Conservation (phyloP, 2,329 filamentous ascomycete species). For the Neofusicoccum cordaticola region DNA sequence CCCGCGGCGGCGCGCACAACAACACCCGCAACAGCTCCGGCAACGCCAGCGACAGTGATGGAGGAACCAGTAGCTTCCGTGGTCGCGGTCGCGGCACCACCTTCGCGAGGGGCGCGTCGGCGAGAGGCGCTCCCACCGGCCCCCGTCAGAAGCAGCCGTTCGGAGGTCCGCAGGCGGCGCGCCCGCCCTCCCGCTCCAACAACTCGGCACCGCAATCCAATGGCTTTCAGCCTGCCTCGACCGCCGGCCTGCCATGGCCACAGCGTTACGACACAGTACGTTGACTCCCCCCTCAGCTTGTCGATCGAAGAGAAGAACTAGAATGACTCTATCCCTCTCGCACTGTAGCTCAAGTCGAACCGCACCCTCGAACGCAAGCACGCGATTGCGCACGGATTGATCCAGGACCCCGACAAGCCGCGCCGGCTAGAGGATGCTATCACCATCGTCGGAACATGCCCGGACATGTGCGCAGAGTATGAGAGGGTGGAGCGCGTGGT, state of each 20-base stretch:
- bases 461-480: slow-evolving; percentile 63
- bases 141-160: slow-evolving; percentile 3
- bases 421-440: slow-evolving; percentile 59
- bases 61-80: not conserved
- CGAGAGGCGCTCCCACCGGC: slow-evolving; percentile 5
- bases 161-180: slow-evolving; percentile 3
- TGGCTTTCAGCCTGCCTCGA: slow-evolving; percentile 4
- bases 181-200: not conserved
- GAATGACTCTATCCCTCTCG: slow-evolving; percentile 14
- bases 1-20: slow-evolving; percentile 2
- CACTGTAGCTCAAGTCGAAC: slow-evolving; percentile 20
- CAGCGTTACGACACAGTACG: slow-evolving; percentile 17
- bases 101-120: not conserved
- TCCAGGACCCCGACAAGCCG: slow-evolving; percentile 60
- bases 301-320: slow-evolving; percentile 7
- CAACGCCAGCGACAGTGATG: slow-evolving; percentile 12
- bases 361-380: slow-evolving; percentile 18
- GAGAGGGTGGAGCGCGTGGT: slow-evolving; percentile 61
- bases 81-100: not conserved
- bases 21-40: not conserved
- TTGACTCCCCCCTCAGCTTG: not conserved
- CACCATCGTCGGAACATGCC: slow-evolving; percentile 59
- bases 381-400: slow-evolving; percentile 53
- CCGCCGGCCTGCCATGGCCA: not conserved
- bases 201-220: not conserved